These are phyloP conservation scores for Leccinum broughii DNA, from an alignment of 768 basidiomycete genomes.

Conservation along the genomic window DNA sequence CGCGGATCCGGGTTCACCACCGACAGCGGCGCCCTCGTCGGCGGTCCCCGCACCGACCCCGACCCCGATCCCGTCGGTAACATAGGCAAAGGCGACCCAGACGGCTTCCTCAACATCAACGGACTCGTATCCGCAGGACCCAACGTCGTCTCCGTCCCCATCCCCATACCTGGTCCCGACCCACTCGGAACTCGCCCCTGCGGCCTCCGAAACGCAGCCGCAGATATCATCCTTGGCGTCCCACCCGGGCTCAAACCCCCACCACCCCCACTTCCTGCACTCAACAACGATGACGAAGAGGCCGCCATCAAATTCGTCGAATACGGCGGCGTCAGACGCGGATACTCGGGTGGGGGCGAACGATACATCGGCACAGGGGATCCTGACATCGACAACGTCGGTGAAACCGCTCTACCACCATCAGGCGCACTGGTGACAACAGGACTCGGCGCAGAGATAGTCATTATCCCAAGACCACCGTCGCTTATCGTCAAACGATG, in stretches of 20 bases:
- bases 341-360: constrained; percentile 49
- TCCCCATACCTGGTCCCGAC: constrained; percentile 3
- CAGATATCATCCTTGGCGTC: constrained; percentile 61
- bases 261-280: constrained; percentile 9
- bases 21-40: constrained; percentile 23
- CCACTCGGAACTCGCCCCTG: constrained; percentile 35
- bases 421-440: not conserved
- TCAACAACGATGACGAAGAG: constrained; percentile 38
- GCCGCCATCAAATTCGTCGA: constrained; percentile 30
- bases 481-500: constrained; percentile 9
- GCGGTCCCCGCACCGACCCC: constrained; percentile 14
- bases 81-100: constrained; percentile 35
- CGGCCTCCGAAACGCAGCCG: constrained; percentile 70
- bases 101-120: constrained; percentile 48
- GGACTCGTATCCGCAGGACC: constrained; percentile 46
- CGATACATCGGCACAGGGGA: constrained; percentile 10
- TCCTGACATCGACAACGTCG: not conserved
- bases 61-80: not conserved
- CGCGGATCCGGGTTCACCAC: constrained; percentile 31
- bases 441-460: constrained; percentile 10
- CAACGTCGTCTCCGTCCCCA: not conserved
- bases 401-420: not conserved
- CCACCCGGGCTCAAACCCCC: constrained; percentile 29
- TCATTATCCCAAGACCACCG: constrained; percentile 1
- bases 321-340: constrained; percentile 36